Percentiles rank a stretch among this genome's conserved stretches.
phyloP scores from a whole-genome alignment of 164 flowering plant species.

The Vitis riparia region DNA sequence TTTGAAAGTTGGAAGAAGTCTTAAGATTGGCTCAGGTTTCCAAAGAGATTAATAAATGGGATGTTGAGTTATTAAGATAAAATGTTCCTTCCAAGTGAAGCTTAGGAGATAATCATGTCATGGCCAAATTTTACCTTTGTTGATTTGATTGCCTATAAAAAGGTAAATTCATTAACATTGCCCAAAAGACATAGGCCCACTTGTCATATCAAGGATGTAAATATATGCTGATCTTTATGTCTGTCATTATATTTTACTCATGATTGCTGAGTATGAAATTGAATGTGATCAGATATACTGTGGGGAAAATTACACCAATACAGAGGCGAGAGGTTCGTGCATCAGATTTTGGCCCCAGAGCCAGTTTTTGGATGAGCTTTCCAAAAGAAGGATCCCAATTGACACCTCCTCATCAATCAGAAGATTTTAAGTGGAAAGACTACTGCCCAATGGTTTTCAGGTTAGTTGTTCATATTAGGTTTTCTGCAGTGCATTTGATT shows the following conservation, averaged over 20 bases:
- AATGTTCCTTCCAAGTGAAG: background rate
- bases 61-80: background rate
- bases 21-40: background rate
- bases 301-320: slow-evolving; percentile 95
- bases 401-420: slow-evolving; percentile 91
- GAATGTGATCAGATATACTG: slow-evolving; percentile 75
- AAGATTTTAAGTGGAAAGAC: slow-evolving; percentile 96
- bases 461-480: slow-evolving; percentile 33
- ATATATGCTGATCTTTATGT: no score
- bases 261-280: slow-evolving; percentile 13
- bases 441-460: slow-evolving; percentile 99
- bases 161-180: no score
- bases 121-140: background rate
- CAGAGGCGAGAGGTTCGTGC: slow-evolving; percentile 88
- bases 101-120: background rate
- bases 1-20: background rate
- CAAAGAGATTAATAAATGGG: background rate
- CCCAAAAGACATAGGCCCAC: no score
- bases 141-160: background rate
- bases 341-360: slow-evolving; percentile 91
- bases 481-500: background rate
- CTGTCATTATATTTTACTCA: background rate
- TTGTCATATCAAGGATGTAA: no score
- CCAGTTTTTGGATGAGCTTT: slow-evolving; percentile 98
- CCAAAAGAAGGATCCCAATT: slow-evolving; percentile 90